A percentile compares a stretch with the other conserved stretches of the same genome.
phyloP scores from a whole-genome alignment of 2,329 filamentous ascomycete genomes.

The Sarocladiaceae sp. region DNA sequence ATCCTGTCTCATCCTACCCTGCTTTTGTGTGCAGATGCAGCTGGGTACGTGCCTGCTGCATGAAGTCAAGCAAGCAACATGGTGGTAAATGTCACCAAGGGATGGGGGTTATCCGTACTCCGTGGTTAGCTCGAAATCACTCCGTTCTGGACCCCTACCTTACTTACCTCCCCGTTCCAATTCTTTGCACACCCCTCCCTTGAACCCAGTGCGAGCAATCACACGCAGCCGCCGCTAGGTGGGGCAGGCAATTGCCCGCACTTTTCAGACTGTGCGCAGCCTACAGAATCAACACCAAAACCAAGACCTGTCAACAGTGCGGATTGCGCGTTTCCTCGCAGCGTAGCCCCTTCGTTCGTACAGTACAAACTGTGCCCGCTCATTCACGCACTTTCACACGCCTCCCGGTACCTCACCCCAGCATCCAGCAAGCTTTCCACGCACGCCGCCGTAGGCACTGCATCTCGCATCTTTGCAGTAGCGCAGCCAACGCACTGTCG shows the following conservation, averaged over 20 bases:
- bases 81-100: too few relatives aligned
- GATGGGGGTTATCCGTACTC: too few relatives aligned
- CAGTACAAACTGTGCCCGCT: slow-evolving; percentile 1
- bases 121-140: too few relatives aligned
- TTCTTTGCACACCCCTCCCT: too few relatives aligned
- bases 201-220: slow-evolving; percentile 6
- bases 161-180: too few relatives aligned
- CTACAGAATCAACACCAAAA: slow-evolving; percentile 6
- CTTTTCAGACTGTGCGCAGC: slow-evolving; percentile 8
- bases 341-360: not conserved
- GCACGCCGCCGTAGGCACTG: not conserved
- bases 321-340: slow-evolving; percentile 3
- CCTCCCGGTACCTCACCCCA: slow-evolving; percentile 2
- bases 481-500: not conserved
- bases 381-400: slow-evolving; percentile 4
- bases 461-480: slow-evolving; percentile 6
- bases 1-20: too few relatives aligned
- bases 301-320: slow-evolving; percentile 6
- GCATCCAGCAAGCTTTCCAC: slow-evolving; percentile 3
- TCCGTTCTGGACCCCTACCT: not conserved
- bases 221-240: not conserved
- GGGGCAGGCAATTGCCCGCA: not conserved
- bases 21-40: too few relatives aligned
- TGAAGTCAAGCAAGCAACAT: too few relatives aligned
- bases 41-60: too few relatives aligned